Percentiles rank a stretch among this genome's conserved stretches.
These are phyloP conservation scores for Microbotryum silenes-acaulis DNA, from an alignment of 1,284 basidiomycete species.

Conservation along the genomic window DNA sequence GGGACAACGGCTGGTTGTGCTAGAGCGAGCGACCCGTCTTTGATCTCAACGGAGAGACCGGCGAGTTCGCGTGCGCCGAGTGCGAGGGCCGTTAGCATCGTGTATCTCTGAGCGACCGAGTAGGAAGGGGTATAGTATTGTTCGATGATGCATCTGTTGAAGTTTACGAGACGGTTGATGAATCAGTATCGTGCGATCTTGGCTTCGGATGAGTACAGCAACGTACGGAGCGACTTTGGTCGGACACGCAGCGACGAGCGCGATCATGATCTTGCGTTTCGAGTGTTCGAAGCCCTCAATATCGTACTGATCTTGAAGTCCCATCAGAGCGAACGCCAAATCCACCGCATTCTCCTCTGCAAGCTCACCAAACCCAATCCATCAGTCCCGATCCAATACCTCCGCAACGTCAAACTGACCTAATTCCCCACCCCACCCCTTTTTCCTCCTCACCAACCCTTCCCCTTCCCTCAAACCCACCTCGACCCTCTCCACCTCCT, in stretches of 20 bases:
- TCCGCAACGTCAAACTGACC: slow-evolving; percentile 47
- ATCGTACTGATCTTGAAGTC: slow-evolving; percentile 74
- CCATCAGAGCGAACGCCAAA: slow-evolving; percentile 63
- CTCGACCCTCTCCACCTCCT: slow-evolving; percentile 66
- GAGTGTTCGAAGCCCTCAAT: slow-evolving; percentile 69
- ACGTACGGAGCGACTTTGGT: slow-evolving; percentile 66
- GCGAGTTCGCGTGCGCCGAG: slow-evolving; percentile 78
- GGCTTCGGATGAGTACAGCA: not conserved
- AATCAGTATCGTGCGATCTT: not conserved
- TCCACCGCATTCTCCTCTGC: slow-evolving; percentile 81
- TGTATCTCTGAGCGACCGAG: slow-evolving; percentile 71
- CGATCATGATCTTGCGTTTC: slow-evolving; percentile 65
- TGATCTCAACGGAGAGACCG: slow-evolving; percentile 45
- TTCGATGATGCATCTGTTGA: slow-evolving; percentile 65
- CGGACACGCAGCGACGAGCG: slow-evolving; percentile 71
- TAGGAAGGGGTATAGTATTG: slow-evolving; percentile 91
- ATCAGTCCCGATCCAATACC: not conserved
- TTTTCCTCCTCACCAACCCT: slow-evolving; percentile 70
- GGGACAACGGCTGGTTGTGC: no score
- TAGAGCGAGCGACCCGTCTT: not conserved
- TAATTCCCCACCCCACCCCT: slow-evolving; percentile 71
- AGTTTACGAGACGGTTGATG: slow-evolving; percentile 3
- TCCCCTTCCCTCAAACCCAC: slow-evolving; percentile 70
- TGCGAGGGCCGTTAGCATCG: slow-evolving; percentile 76
- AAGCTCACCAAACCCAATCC: slow-evolving; percentile 7